Evolutionary conservation across 2,329 filamentous ascomycete genomes (phyloP).

Genomic region (Fusarium devonianum): DNA sequence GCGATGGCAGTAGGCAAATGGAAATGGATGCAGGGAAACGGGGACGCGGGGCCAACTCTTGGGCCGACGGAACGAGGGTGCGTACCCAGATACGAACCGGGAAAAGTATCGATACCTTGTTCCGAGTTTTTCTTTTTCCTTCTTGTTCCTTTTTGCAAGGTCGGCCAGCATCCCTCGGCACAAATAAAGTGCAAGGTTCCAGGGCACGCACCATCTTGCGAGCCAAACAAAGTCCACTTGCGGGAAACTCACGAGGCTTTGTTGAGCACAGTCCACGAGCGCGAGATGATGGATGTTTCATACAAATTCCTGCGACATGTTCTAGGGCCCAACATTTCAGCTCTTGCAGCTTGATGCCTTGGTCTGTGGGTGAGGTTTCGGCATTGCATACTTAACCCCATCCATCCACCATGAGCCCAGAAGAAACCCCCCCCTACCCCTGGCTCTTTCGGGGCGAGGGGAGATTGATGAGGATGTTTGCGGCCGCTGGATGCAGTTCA

Average conservation of each 20-base stretch:
- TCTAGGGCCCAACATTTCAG: constrained; percentile 1
- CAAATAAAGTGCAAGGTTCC: background rate
- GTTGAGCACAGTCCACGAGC: background rate
- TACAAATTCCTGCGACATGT: background rate
- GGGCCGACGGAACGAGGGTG: constrained; percentile 14
- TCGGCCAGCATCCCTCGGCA: constrained; percentile 6
- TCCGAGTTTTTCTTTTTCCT: no score
- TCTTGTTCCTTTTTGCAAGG: no score
- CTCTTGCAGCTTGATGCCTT: no score
- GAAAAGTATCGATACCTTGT: no score
- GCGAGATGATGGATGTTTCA: constrained; percentile 5
- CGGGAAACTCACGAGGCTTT: background rate
- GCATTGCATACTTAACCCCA: no score
- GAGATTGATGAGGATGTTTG: no score
- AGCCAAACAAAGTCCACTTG: background rate
- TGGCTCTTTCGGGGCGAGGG: no score
- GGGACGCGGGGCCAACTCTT: constrained; percentile 21
- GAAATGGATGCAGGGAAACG: constrained; percentile 6
- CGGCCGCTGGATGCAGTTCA: constrained; percentile 4
- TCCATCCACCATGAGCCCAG: no score
- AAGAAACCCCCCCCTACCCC: no score
- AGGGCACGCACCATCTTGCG: constrained; percentile 20
- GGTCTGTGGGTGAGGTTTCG: background rate
- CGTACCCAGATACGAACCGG: no score
- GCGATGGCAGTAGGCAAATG: background rate